Percentiles rank a stretch among this genome's conserved stretches.
These are phyloP conservation scores for Entomortierella parvispora DNA, from an alignment of 192 early-diverging fungal genomes.

Conservation along the genomic window DNA sequence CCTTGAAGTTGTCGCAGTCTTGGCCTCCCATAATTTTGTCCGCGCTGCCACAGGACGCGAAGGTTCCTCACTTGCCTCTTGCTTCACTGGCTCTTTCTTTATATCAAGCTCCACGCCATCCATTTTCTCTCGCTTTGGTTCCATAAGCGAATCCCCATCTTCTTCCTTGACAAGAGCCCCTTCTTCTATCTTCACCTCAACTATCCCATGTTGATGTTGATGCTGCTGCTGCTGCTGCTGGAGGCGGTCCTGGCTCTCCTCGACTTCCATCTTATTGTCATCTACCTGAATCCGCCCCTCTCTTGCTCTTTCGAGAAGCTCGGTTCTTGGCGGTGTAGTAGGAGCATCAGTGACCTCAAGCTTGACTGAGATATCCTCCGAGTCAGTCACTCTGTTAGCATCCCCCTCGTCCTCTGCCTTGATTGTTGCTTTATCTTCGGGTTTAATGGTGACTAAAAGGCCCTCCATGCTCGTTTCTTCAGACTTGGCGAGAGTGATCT, in stretches of 20 bases:
- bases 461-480: constrained; percentile 4
- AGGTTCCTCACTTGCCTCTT: constrained; percentile 13
- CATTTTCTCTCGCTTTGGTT: constrained; percentile 1
- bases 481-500: constrained; percentile 5
- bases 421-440: neutral
- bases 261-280: neutral
- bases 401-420: too few species aligned
- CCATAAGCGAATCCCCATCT: neutral
- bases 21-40: constrained; percentile 42
- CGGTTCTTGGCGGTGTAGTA: neutral
- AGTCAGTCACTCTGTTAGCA: too few species aligned
- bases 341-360: neutral
- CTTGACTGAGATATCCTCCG: neutral
- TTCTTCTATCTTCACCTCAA: constrained; percentile 5
- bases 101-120: neutral
- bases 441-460: too few species aligned
- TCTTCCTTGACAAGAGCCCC: constrained; percentile 20
- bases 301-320: neutral
- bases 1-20: neutral
- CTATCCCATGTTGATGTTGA: neutral
- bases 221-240: neutral
- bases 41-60: constrained; percentile 20
- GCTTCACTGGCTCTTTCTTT: neutral
- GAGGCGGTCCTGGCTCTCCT: neutral
- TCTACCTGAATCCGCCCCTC: neutral